phyloP scores from a whole-genome alignment of 768 basidiomycete species.

The Pseudohyphozyma bogoriensis region DNA sequence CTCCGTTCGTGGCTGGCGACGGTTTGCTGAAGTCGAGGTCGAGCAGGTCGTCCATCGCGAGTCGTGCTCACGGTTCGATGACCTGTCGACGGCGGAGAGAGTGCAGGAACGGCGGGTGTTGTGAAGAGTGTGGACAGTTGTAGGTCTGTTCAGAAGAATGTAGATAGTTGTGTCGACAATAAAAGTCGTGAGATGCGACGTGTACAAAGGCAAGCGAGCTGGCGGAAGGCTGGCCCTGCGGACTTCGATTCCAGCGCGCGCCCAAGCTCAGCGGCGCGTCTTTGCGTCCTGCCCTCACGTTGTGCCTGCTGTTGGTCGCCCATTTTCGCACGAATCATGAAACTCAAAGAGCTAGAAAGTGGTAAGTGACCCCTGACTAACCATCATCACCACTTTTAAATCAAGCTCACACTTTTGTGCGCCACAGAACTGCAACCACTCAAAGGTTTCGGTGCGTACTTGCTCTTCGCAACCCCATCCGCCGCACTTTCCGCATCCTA shows the following conservation, averaged over 20 bases:
- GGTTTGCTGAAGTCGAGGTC: constrained; percentile 21
- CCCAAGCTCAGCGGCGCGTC: not conserved
- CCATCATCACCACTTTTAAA: not conserved
- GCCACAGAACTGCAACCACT: constrained; percentile 28
- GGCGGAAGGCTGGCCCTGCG: too few relatives aligned
- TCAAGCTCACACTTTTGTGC: not conserved
- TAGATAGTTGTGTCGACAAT: too few relatives aligned
- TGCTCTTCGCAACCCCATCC: not conserved
- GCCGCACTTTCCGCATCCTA: not conserved
- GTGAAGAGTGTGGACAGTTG: too few relatives aligned
- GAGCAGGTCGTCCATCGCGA: constrained; percentile 30
- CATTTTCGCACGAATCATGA: too few relatives aligned
- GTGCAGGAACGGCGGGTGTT: too few relatives aligned
- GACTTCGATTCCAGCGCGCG: not conserved
- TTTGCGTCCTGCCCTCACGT: not conserved
- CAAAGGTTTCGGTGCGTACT: constrained; percentile 25
- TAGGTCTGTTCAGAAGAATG: too few relatives aligned
- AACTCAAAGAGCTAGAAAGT: constrained; percentile 31
- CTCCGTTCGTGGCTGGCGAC: not conserved
- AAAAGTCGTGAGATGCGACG: too few relatives aligned
- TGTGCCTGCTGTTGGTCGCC: too few relatives aligned
- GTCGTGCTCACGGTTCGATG: not conserved
- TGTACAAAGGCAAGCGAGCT: too few relatives aligned
- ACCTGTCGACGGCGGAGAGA: too few relatives aligned
- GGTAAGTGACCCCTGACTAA: not conserved